Conservation (phyloP, 176 grass and related monocot species). For the Alloteropsis semialata region DNA sequence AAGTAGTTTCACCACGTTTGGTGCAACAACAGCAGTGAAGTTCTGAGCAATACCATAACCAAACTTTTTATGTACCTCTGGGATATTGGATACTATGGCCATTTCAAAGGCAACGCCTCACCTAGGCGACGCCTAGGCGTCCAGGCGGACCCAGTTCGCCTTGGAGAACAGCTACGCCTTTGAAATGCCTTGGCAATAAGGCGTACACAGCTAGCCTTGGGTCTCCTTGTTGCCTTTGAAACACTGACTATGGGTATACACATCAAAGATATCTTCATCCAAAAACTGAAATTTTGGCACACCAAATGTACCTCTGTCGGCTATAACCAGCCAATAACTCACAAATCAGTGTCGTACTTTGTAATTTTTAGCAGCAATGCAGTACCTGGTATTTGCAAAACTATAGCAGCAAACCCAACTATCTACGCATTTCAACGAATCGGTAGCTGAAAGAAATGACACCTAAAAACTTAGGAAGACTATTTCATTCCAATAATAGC, state of each 20-base stretch:
- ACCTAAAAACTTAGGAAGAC: not conserved
- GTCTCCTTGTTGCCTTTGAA: no score
- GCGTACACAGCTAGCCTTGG: no score
- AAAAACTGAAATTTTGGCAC: not conserved
- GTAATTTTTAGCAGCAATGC: not conserved
- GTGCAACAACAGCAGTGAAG: not conserved
- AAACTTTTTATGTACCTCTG: not conserved
- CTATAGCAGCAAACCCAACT: not conserved
- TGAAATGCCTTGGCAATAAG: no score
- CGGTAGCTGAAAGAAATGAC: not conserved
- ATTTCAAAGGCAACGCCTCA: no score
- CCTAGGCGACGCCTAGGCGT: no score
- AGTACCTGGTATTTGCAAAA: not conserved
- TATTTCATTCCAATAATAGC: conserved; percentile 1
- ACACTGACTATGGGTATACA: not conserved
- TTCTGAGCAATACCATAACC: not conserved
- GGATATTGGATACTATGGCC: conserved; percentile 1
- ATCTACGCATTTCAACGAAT: conserved; percentile 1
- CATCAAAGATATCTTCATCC: not conserved
- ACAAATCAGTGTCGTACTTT: not conserved
- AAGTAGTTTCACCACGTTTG: not conserved
- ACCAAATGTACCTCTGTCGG: not conserved
- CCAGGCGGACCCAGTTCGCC: no score
- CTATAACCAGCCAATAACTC: not conserved
- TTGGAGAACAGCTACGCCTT: no score